A percentile compares a stretch with the other conserved stretches of the same genome.
phyloP scores from a whole-genome alignment of 2,329 filamentous ascomycete genomes.

The Penicillium olsonii region DNA sequence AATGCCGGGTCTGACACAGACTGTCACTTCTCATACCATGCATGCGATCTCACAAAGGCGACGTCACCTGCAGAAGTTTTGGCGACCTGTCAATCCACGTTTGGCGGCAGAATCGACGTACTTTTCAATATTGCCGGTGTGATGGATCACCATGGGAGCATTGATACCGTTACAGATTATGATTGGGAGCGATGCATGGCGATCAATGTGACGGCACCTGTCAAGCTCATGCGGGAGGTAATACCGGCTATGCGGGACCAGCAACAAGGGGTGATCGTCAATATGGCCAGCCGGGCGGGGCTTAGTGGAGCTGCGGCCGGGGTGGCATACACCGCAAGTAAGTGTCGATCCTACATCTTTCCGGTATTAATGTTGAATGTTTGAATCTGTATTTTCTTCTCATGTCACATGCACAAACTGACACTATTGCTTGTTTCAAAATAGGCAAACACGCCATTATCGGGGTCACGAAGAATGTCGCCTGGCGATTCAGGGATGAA shows the following conservation, averaged over 20 bases:
- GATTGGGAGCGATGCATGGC: constrained; percentile 45
- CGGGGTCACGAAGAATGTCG: constrained; percentile 51
- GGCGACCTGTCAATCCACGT: background rate
- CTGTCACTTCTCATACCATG: background rate
- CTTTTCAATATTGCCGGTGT: constrained; percentile 51
- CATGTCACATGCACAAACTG: background rate
- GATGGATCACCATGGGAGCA: constrained; percentile 38
- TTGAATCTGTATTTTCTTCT: constrained; percentile 32
- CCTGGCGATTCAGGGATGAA: constrained; percentile 49
- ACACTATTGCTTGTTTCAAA: background rate
- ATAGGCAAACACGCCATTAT: constrained; percentile 19
- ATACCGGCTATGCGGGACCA: constrained; percentile 22
- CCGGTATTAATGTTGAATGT: too few relatives aligned
- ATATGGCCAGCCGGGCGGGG: constrained; percentile 42
- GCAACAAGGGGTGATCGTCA: constrained; percentile 43
- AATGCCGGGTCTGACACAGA: too few relatives aligned
- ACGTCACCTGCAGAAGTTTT: background rate
- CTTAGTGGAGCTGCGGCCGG: constrained; percentile 43
- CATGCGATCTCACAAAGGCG: background rate
- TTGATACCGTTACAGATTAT: constrained; percentile 32
- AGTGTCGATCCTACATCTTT: constrained; percentile 15
- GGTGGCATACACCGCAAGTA: constrained; percentile 49
- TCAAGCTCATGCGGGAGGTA: constrained; percentile 49
- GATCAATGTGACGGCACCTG: constrained; percentile 48
- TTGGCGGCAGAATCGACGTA: constrained; percentile 35